phyloP scores from a whole-genome alignment of 805 yeast genomes.

The Yarrowia deformans region DNA sequence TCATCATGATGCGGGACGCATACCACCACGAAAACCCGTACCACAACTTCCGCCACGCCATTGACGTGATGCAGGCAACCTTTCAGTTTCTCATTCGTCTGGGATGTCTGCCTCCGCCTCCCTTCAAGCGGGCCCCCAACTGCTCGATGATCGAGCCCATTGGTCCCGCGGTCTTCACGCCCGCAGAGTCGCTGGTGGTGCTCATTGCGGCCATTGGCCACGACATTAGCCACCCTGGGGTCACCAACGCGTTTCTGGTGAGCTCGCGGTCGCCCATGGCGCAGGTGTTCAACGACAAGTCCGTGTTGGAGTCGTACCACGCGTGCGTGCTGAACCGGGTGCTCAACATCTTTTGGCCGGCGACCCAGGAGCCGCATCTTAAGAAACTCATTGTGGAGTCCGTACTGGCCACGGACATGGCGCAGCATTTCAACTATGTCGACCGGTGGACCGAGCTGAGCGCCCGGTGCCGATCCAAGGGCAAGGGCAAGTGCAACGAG shows the following conservation, averaged over 20 bases:
- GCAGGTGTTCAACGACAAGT: constrained; percentile 63
- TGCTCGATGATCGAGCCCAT: constrained; percentile 13
- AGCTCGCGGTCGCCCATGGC: constrained; percentile 70
- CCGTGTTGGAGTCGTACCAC: constrained; percentile 86
- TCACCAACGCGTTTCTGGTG: constrained; percentile 77
- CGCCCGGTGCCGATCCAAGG: constrained; percentile 8
- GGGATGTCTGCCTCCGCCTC: constrained; percentile 47
- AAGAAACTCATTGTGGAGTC: constrained; percentile 50
- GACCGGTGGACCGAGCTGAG: constrained; percentile 28
- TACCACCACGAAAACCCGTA: constrained; percentile 88
- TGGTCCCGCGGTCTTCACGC: constrained; percentile 44
- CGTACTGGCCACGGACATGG: constrained; percentile 93
- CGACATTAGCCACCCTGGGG: constrained; percentile 96
- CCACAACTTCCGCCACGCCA: constrained; percentile 95
- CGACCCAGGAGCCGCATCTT: constrained; percentile 40
- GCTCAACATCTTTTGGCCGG: constrained; percentile 62
- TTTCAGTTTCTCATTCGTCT: constrained; percentile 61
- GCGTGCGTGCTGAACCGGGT: constrained; percentile 65
- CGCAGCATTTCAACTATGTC: constrained; percentile 73
- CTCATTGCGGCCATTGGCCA: constrained; percentile 90
- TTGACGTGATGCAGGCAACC: constrained; percentile 92
- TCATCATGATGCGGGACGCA: constrained; percentile 74
- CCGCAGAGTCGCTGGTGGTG: constrained; percentile 62
- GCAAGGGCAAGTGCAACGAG: constrained; percentile 29
- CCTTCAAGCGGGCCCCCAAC: constrained; percentile 25